Base-by-base conservation (phyloP, 345 rosid genomes). In the Citrus unshiu region DNA sequence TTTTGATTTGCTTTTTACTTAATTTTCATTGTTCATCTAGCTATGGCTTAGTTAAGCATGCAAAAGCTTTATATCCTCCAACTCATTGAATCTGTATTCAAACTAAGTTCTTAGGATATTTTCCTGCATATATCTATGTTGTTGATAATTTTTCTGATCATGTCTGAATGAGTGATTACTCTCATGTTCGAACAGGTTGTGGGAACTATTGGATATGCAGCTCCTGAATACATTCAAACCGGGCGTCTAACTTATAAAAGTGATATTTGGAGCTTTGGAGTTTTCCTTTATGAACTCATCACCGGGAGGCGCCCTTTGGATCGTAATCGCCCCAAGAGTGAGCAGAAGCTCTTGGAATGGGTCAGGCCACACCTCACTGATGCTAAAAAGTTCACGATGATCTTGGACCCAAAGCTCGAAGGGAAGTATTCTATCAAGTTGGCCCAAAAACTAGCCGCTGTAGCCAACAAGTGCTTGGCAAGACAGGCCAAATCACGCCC, bases 151-250 rank as follows among this genome's bases (percentile, higher is more conserved):
- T 7, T 19, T 30, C 66, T 13, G 22, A 30, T 63, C 18, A 63
- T 29, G 30, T 29, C 34, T 29, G 19, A 43, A 6, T 4, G 30
- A n/a, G 59, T 70, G 22, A 59, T 57, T 64, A 35, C 21, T 74
- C 58, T 70, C 68, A 40, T 77, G 43, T 74, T 12, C 57, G 49
- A 59, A 68, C 89, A 92, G 98, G 93, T 92, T 37, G 99, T 92
- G 12, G 98, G 98, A 69, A 96, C 98, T 8, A 92, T 93, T 22
- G 99, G 99, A 68, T 96, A 96, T 79, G 97, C 98, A 78, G 99
- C 98, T 1, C 98, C 98, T 0, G 99, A 93, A 76, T 93, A 93
- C 83, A 83, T 93, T 51, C 95, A 88, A 79, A 96, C 98, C 0
- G 97, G 99, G 37, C 97, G 87, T 54, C 94, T 96, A 58, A 92